phyloP scores from a whole-genome alignment of 140 eudicot genomes.

The Oenanthe javanica region DNA sequence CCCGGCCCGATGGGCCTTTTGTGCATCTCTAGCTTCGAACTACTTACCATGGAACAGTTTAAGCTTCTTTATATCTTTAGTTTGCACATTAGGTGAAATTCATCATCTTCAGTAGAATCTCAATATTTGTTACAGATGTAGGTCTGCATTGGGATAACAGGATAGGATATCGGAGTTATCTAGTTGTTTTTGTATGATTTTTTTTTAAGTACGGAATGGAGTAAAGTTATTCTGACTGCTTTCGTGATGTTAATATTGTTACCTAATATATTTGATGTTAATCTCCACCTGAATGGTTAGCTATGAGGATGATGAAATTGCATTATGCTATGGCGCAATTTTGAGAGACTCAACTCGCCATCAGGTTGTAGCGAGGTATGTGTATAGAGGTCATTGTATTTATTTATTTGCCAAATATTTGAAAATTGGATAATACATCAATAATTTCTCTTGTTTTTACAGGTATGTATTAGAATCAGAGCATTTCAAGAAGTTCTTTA shows the following conservation, averaged over 20 bases:
- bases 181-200: background rate
- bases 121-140: background rate
- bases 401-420: background rate
- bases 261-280: background rate
- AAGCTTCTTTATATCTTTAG: background rate
- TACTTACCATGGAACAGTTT: background rate
- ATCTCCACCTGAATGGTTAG: conserved; percentile 27
- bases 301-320: conserved; percentile 59
- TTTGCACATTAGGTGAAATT: background rate
- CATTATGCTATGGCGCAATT: conserved; percentile 69
- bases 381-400: background rate
- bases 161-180: background rate
- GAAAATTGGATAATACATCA: background rate
- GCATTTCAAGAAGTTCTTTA: conserved; percentile 65
- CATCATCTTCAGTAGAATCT: background rate
- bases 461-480: conserved; percentile 68
- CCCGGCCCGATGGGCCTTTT: too few relatives aligned
- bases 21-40: background rate
- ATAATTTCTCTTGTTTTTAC: background rate
- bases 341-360: conserved; percentile 84
- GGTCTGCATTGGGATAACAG: background rate
- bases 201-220: too few relatives aligned
- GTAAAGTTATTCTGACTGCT: background rate
- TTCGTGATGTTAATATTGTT: background rate
- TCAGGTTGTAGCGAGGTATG: conserved; percentile 84